Conservation (phyloP, 2,329 filamentous ascomycete genomes). For the Arthrobotrys musiformis region DNA sequence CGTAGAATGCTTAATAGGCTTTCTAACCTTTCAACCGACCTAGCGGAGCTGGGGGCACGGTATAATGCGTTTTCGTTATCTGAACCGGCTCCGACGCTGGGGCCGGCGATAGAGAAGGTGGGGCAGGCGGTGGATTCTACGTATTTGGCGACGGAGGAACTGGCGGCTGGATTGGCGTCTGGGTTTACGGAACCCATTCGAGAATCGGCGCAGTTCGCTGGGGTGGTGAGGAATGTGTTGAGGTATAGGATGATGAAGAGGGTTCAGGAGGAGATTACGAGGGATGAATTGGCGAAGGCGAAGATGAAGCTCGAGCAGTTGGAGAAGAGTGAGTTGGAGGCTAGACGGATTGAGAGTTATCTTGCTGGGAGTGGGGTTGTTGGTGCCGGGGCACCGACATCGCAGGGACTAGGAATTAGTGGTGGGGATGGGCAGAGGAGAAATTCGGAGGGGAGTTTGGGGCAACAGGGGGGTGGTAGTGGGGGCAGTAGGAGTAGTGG, state of each 20-base stretch:
- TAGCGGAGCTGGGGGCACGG: constrained; percentile 91
- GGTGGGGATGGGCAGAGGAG: constrained; percentile 62
- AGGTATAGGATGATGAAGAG: constrained; percentile 91
- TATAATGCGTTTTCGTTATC: constrained; percentile 97
- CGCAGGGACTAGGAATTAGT: too few species aligned
- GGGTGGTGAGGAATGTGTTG: constrained; percentile 88
- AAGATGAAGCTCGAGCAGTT: constrained; percentile 81
- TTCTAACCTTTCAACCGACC: constrained; percentile 82
- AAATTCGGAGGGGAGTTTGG: constrained; percentile 60
- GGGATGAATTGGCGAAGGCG: constrained; percentile 91
- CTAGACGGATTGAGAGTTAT: constrained; percentile 92
- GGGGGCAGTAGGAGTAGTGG: constrained; percentile 62
- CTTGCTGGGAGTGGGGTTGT: constrained; percentile 68
- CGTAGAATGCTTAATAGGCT: constrained; percentile 86
- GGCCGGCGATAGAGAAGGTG: constrained; percentile 90
- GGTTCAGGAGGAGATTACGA: constrained; percentile 96
- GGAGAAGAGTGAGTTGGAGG: constrained; percentile 93
- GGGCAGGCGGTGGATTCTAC: constrained; percentile 96
- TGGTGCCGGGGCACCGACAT: constrained; percentile 62
- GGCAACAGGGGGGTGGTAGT: constrained; percentile 62
- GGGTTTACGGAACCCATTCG: constrained; percentile 98
- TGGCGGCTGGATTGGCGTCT: constrained; percentile 86
- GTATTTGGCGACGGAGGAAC: constrained; percentile 92
- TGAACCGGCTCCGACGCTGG: constrained; percentile 81
- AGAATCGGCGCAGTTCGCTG: constrained; percentile 95